Conservation (phyloP, 225 moss, liverwort and hornwort species). For the Sphagnum contortum region DNA sequence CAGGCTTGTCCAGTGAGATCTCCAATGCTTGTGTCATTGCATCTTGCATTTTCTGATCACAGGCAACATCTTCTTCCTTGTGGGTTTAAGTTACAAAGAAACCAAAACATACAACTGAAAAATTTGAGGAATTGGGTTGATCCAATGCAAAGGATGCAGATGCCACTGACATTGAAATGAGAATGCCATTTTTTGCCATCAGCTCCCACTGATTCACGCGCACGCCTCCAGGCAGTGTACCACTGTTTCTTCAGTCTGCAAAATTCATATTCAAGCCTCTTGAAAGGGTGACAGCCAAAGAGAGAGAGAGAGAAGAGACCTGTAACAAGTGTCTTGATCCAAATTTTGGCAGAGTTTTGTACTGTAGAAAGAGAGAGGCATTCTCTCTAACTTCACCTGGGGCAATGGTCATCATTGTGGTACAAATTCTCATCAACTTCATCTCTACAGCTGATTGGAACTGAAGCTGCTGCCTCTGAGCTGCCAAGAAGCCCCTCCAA, state of each 20-base stretch:
- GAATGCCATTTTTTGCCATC: constrained; percentile 31
- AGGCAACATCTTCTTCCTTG: no score
- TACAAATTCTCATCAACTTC: constrained; percentile 39
- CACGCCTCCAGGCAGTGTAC: constrained; percentile 18
- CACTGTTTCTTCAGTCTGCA: constrained; percentile 28
- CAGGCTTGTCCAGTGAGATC: constrained; percentile 7
- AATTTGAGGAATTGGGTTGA: no score
- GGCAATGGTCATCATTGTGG: constrained; percentile 30
- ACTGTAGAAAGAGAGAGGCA: no score
- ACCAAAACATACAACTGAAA: no score
- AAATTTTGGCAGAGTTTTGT: no score
- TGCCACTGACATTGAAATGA: constrained; percentile 11
- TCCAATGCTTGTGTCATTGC: constrained; percentile 22
- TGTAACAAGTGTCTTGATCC: no score
- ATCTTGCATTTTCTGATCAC: constrained; percentile 17
- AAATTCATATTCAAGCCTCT: no score
- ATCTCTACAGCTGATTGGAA: constrained; percentile 33
- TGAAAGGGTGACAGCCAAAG: no score
- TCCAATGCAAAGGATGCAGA: no score
- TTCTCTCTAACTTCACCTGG: constrained; percentile 9
- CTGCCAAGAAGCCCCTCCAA: constrained; percentile 41
- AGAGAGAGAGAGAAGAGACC: no score
- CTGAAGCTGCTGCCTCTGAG: constrained; percentile 23
- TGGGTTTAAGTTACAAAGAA: no score
- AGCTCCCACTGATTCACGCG: constrained; percentile 10